Base-by-base conservation (phyloP, 345 rosid genomes). In the Salix brachista region DNA sequence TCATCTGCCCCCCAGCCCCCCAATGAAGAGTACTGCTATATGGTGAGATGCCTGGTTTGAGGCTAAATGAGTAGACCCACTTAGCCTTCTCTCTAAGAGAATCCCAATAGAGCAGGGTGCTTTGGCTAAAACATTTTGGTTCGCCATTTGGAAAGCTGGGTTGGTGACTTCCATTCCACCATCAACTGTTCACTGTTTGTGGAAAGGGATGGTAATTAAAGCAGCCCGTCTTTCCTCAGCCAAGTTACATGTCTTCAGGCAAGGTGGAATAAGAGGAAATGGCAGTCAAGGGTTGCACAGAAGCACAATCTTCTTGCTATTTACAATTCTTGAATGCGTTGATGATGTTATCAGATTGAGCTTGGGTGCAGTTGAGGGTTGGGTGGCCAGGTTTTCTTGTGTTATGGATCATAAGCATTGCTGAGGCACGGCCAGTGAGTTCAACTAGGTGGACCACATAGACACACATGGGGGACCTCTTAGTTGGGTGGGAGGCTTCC, bases 91-190 rank as follows among this genome's bases (percentile, higher is more conserved):
- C 70, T 96, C 98, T 0, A 96, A 94, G 0, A 96, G 92, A 72
- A 96, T 91, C 18, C 97, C 99, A 1, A 96, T 87, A 0, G 99
- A 91, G 84, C 98, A 96, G 48, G 99, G 99, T 13, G 97, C 81
- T 67, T 90, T 87, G 25, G 81, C 85, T 17, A 92, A 82, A 2
- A 93, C 79, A 70, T 96, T 96, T 83, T 92, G 98, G 84, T 96
- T 93, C 18, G 93, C 91, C 66, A 80, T 84, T 39, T 97, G 85
- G 67, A 85, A 88, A 14, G 94, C 97, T 0, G 99, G 97, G 66
- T 96, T 93, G 6, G 94, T 91, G 11, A 88, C 92, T 81, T 96
- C 99, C 99, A 96, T 96, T 13, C 93, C 96, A 42, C 98, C 99
- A 75, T 96, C 97, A 2, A 96, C 96, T 0, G 98, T 93, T 75